Percentiles rank a stretch among this genome's conserved stretches.
phyloP scores from a whole-genome alignment of 164 flowering plant species.

The Magnolia officinalis region DNA sequence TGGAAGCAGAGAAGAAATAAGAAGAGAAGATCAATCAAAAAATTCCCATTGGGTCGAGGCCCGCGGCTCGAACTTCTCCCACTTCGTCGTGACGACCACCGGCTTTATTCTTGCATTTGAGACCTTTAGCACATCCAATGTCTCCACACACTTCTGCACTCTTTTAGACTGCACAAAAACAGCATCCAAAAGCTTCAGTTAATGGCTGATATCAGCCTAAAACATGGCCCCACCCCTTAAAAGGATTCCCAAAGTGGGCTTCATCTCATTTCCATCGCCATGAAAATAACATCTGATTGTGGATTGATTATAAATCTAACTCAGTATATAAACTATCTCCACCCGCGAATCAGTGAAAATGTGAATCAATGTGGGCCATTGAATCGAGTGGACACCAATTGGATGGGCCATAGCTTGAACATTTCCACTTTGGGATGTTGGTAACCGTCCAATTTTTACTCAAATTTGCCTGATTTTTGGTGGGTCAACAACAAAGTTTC shows the following conservation, averaged over 20 bases:
- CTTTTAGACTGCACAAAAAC: constrained; percentile 47
- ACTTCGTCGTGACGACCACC: constrained; percentile 44
- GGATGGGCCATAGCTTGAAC: background rate
- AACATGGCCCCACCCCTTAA: background rate
- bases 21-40: constrained; percentile 39
- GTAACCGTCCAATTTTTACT: background rate
- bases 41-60: constrained; percentile 43
- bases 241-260: background rate
- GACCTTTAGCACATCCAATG: constrained; percentile 55
- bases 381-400: background rate
- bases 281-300: background rate
- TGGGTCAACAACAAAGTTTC: background rate
- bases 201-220: background rate
- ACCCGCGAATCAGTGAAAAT: no score
- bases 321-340: no score
- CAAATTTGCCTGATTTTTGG: background rate
- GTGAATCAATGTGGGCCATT: no score
- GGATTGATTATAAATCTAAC: no score
- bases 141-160: constrained; percentile 73
- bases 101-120: constrained; percentile 50
- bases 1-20: background rate
- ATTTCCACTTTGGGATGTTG: background rate
- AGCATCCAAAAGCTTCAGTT: background rate
- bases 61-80: constrained; percentile 63
- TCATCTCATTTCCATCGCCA: background rate